Evolutionary conservation across 176 grass and related monocot species (phyloP).

Genomic region (Carex cristatella): DNA sequence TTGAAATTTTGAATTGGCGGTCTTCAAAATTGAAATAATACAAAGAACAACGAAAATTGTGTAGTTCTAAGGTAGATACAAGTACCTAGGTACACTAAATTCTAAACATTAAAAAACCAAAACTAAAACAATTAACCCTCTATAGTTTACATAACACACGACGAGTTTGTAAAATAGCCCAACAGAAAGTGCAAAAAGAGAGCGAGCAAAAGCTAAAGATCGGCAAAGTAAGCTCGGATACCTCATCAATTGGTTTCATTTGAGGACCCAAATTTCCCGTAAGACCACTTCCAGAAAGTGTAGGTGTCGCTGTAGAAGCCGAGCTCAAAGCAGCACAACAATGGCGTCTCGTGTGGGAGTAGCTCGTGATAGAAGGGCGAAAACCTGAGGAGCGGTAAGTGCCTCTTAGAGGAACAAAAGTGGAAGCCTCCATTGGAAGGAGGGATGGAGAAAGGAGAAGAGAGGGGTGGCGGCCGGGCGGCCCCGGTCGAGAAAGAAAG

Average conservation of each 20-base stretch:
- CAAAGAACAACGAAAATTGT: neutral
- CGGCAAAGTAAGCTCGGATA: neutral
- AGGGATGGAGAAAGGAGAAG: too few relatives aligned
- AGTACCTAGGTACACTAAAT: neutral
- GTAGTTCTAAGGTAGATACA: neutral
- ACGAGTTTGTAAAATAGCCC: constrained; percentile 7
- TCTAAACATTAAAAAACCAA: neutral
- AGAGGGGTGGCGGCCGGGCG: too few relatives aligned
- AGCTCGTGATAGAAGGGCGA: neutral
- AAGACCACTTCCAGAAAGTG: neutral
- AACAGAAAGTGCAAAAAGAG: neutral
- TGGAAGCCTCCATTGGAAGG: neutral
- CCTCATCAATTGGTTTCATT: constrained; percentile 7
- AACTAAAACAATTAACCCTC: neutral
- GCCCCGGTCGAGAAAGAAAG: too few relatives aligned
- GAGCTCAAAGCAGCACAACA: neutral
- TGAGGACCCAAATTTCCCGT: neutral
- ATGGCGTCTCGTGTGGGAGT: neutral
- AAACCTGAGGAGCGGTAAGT: neutral
- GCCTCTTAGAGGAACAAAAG: neutral
- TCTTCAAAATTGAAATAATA: neutral
- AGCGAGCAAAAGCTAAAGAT: neutral
- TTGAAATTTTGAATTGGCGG: neutral
- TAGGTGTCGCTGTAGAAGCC: neutral
- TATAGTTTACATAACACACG: neutral